Evolutionary conservation across 2,329 filamentous ascomycete genomes (phyloP), one percentile per base, ranked within the genome.

Genomic region (Fusarium sp.): DNA sequence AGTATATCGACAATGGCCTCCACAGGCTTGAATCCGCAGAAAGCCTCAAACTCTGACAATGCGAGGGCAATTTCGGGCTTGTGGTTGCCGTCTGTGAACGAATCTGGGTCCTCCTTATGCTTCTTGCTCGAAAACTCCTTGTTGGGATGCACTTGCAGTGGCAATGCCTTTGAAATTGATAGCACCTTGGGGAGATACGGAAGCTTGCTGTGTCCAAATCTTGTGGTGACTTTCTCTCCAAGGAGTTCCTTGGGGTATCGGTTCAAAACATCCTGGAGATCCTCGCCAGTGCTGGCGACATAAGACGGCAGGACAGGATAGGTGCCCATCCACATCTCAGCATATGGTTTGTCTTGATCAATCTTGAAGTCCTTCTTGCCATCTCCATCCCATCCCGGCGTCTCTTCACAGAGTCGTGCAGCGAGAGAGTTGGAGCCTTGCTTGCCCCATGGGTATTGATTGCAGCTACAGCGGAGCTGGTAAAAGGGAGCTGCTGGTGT

Each of bases 11-110:
- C 75, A 53, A 93, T 87, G 3, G 87, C 79, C 9, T 74, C 69
- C 0, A 90, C 76, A 0, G 88, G 85, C 70, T 91, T 92, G 78
- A 88, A 93, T 6, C 90, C 90, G 9, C 86, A 88, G 66, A 93
- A 93, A 0, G 89, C 86, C 72, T 93, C 89, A 67, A 93, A 93
- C 19, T 86, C 83, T 11, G 83, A 81, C 1, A 93, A 76, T 0
- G 90, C 89, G 1, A 93, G 78, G 1, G 90, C 89, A 49, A 93
- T 93, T 71, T 93, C 90, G 1, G 90, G 90, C 75, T 93, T 93
- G 78, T 93, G 89, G 72, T 93, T 93, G 3, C 83, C 77, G 63
- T 93, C 89, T 2, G 84, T 84, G 72, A 90, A 93, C 53, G 85
- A 82, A 3, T 84, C 74, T 0, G 89, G 88, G 49, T 91, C 80